phyloP scores from a whole-genome alignment of 805 yeast genomes.

The Saccharomycopsis fodiens region DNA sequence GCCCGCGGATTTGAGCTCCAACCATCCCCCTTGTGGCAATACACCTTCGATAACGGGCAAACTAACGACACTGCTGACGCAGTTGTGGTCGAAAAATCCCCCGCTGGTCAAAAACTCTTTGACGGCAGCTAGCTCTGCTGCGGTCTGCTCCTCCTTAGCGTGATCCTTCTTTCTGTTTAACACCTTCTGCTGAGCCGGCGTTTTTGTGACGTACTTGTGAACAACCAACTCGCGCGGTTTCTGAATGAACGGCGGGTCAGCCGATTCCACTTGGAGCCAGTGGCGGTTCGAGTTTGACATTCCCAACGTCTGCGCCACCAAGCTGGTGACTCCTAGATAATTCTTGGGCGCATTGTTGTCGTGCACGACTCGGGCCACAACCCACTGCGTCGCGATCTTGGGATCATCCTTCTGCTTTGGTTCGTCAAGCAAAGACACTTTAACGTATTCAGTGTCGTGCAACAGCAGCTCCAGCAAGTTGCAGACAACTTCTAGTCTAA shows the following conservation, averaged over 20 bases:
- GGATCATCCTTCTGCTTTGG: conserved; percentile 19
- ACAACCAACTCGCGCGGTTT: conserved; percentile 14
- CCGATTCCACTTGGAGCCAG: conserved; percentile 43
- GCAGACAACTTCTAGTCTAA: conserved; percentile 16
- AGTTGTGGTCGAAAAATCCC: conserved; percentile 24
- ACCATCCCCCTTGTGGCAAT: conserved; percentile 53
- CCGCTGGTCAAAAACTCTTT: conserved; percentile 7
- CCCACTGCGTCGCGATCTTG: conserved; percentile 23
- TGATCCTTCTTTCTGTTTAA: neutral
- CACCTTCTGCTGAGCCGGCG: conserved; percentile 26
- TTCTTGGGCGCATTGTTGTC: conserved; percentile 29
- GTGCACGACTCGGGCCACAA: conserved; percentile 46
- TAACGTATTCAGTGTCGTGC: conserved; percentile 26
- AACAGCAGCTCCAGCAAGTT: neutral
- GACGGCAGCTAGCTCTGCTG: neutral
- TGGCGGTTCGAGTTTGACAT: conserved; percentile 44
- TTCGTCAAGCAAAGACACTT: conserved; percentile 25
- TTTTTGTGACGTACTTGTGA: conserved; percentile 47
- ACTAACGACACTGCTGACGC: conserved; percentile 43
- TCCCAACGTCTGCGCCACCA: conserved; percentile 50
- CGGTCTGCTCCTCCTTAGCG: conserved; percentile 14
- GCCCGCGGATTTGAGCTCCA: conserved; percentile 41
- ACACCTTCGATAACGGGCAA: conserved; percentile 38
- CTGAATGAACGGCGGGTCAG: conserved; percentile 28
- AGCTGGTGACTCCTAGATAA: conserved; percentile 44